A percentile compares a stretch with the other conserved stretches of the same genome.
Evolutionary conservation across 2,329 filamentous ascomycete species (phyloP).

Genomic region (Stachybotrys elegans): DNA sequence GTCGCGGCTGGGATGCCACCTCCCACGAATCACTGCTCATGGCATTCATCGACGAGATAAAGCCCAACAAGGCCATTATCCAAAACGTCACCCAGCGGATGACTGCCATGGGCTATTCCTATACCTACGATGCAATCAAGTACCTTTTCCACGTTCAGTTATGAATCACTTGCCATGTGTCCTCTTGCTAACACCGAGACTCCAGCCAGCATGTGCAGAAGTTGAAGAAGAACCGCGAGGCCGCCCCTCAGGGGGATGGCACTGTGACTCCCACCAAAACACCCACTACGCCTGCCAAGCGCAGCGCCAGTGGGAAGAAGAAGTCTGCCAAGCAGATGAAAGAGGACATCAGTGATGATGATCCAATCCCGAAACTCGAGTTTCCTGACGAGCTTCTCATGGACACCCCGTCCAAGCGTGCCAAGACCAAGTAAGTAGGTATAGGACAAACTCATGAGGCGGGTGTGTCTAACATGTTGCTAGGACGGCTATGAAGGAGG

Average conservation of each 20-base stretch:
- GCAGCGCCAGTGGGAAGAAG: conserved; percentile 16
- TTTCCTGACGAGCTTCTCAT: too few relatives aligned
- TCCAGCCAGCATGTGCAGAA: conserved; percentile 42
- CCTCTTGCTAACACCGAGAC: conserved; percentile 5
- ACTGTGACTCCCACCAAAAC: conserved; percentile 16
- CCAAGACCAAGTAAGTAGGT: too few relatives aligned
- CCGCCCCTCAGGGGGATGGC: conserved; percentile 14
- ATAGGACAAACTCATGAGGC: too few relatives aligned
- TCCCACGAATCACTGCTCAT: conserved; percentile 34
- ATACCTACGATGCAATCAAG: conserved; percentile 34
- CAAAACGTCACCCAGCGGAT: conserved; percentile 24
- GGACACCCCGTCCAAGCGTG: too few relatives aligned
- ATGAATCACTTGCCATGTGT: conserved; percentile 1
- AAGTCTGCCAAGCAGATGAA: conserved; percentile 13
- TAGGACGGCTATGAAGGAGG: too few relatives aligned
- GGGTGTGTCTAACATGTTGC: too few relatives aligned
- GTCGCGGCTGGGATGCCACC: conserved; percentile 27
- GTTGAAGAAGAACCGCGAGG: conserved; percentile 31
- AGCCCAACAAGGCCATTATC: conserved; percentile 28
- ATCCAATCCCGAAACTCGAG: too few relatives aligned
- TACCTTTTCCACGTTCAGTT: conserved; percentile 17
- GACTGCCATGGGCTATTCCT: conserved; percentile 29
- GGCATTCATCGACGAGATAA: conserved; percentile 28
- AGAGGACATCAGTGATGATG: too few relatives aligned
- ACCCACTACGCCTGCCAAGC: background rate